These are phyloP conservation scores for Xerophyta viscosa DNA, from an alignment of 106 monocot species.

Conservation along the genomic window DNA sequence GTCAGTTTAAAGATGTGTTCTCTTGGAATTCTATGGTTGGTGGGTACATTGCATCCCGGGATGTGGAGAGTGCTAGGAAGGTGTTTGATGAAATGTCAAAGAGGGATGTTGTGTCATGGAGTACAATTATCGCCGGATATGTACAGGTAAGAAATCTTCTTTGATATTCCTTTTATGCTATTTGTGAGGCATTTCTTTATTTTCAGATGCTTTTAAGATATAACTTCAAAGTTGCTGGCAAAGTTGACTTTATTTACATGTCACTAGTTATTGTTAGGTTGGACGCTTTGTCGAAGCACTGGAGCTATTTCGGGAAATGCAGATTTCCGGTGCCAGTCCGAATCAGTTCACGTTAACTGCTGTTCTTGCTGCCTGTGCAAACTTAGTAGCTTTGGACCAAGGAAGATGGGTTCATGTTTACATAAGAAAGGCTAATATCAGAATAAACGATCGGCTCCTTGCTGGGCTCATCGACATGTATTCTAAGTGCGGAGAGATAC, in stretches of 20 bases:
- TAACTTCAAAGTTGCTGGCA: background rate
- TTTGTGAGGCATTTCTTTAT: no score
- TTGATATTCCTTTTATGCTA: background rate
- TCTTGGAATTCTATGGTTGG: constrained; percentile 38
- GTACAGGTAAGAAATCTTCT: constrained; percentile 23
- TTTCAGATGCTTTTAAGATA: background rate
- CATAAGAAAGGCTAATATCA: constrained; percentile 25
- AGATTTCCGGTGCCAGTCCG: constrained; percentile 15
- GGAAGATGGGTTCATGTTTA: constrained; percentile 52
- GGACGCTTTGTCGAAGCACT: constrained; percentile 41
- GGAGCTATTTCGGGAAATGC: constrained; percentile 40
- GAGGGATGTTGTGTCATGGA: constrained; percentile 48
- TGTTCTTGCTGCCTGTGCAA: constrained; percentile 39
- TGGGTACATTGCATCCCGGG: constrained; percentile 22
- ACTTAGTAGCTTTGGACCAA: constrained; percentile 45
- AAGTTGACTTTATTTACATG: constrained; percentile 5
- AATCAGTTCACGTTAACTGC: constrained; percentile 51
- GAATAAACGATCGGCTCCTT: constrained; percentile 33
- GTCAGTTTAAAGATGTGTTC: constrained; percentile 21
- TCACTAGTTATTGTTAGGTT: constrained; percentile 20
- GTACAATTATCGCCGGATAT: constrained; percentile 36
- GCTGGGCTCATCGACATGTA: constrained; percentile 56
- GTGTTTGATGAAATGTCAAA: constrained; percentile 40
- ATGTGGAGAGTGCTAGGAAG: constrained; percentile 10
- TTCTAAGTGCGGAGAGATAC: constrained; percentile 45